Percentiles rank a stretch among this genome's conserved stretches.
These are phyloP conservation scores for Phytophthora litchii DNA, from an alignment of 352 stramenopile genomes.

Conservation along the genomic window DNA sequence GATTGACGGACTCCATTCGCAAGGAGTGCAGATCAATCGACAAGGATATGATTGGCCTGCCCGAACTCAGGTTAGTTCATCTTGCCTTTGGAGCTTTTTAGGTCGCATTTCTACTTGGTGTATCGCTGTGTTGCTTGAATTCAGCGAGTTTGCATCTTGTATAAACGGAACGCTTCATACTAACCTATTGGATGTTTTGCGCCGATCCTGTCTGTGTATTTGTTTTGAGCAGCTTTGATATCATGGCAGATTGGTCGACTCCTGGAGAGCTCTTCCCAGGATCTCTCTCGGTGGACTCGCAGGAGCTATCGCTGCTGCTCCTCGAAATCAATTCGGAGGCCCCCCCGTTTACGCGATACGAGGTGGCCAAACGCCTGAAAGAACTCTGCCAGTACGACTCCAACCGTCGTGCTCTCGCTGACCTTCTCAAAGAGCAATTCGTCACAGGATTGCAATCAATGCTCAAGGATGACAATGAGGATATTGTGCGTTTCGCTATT, in stretches of 20 bases:
- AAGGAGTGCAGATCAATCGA: slow-evolving; percentile 68
- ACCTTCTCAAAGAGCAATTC: slow-evolving; percentile 56
- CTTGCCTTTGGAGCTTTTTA: slow-evolving; percentile 12
- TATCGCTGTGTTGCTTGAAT: slow-evolving; percentile 18
- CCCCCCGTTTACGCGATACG: slow-evolving; percentile 61
- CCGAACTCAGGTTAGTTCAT: slow-evolving; percentile 61
- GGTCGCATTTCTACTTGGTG: slow-evolving; percentile 24
- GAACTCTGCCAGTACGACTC: slow-evolving; percentile 63
- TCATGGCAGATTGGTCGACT: slow-evolving; percentile 65
- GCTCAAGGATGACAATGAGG: slow-evolving; percentile 73
- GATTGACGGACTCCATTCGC: slow-evolving; percentile 67
- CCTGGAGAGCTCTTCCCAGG: slow-evolving; percentile 54
- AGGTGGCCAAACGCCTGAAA: slow-evolving; percentile 77
- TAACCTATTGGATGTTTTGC: slow-evolving; percentile 31
- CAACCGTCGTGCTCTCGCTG: slow-evolving; percentile 54
- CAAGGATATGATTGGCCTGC: slow-evolving; percentile 60
- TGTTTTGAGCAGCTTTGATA: slow-evolving; percentile 59
- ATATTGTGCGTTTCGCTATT: slow-evolving; percentile 79
- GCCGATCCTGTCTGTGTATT: slow-evolving; percentile 13
- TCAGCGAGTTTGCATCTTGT: slow-evolving; percentile 11
- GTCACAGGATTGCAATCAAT: slow-evolving; percentile 58
- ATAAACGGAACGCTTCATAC: slow-evolving; percentile 16
- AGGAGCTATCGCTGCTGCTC: slow-evolving; percentile 63
- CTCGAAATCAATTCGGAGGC: slow-evolving; percentile 61
- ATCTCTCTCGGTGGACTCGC: slow-evolving; percentile 46